A percentile compares a stretch with the other conserved stretches of the same genome.
phyloP scores from a whole-genome alignment of 31 red algal species.

The Bonnemaisonia californica region DNA sequence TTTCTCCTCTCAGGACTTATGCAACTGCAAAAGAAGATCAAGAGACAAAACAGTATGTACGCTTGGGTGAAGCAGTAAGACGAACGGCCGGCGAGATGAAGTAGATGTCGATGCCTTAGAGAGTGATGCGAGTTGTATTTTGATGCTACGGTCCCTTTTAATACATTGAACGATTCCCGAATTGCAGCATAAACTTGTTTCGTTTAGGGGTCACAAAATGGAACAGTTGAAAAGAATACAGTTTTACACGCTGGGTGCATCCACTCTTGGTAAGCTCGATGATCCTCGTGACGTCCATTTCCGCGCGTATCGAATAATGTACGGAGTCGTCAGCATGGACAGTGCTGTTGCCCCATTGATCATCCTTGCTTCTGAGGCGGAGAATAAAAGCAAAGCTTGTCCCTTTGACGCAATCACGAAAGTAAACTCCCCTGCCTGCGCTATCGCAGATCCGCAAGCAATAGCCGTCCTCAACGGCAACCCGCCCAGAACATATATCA shows the following conservation, averaged over 20 bases:
- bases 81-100: too few relatives aligned
- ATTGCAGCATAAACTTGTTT: too few relatives aligned
- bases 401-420: conserved; percentile 87
- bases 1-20: conserved; percentile 71
- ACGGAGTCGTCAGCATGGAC: conserved; percentile 78
- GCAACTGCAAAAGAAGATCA: conserved; percentile 98
- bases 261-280: neutral
- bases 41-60: conserved; percentile 87
- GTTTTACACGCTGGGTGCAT: conserved; percentile 13
- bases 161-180: too few relatives aligned
- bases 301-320: conserved; percentile 67
- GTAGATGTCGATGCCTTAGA: too few relatives aligned
- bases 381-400: conserved; percentile 75
- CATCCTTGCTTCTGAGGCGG: conserved; percentile 72
- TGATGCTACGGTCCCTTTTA: too few relatives aligned
- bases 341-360: conserved; percentile 84
- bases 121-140: too few relatives aligned
- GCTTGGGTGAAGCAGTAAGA: conserved; percentile 91
- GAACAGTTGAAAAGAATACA: too few relatives aligned
- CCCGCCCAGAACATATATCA: conserved; percentile 57
- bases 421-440: conserved; percentile 85
- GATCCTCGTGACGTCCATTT: conserved; percentile 40
- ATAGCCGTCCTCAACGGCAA: conserved; percentile 62
- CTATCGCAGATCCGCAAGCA: conserved; percentile 71
- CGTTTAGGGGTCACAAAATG: too few relatives aligned